Base-by-base conservation (phyloP, 2,329 filamentous ascomycete species). In the Ramularia endophylla region DNA sequence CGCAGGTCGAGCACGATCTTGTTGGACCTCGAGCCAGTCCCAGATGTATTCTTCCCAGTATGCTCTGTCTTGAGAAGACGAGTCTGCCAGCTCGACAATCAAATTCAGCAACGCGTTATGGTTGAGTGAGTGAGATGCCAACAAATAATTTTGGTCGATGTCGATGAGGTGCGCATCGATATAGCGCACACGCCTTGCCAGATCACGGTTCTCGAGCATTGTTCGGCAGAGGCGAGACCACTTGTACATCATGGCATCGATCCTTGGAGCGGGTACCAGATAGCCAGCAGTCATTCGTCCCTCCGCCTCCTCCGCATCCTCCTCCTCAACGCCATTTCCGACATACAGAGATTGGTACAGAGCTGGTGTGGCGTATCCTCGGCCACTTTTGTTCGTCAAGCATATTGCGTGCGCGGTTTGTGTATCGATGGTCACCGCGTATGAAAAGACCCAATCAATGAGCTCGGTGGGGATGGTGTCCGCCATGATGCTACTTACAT, bases 391-490 rank as follows among this genome's bases (percentile, higher is more conserved):
- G 27, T 42, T 42, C 22, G 27, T 30, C 2, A 30, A 15, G 19
- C 40, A 42, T 12, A 42, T 18, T 7, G 32, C 34, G 8, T 13
- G 27, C 4, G 20, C 25, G 13, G 34, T 37, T 22, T 3, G 33
- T 20, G 9, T 20, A 18, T 42, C 40, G 16, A 38, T 31, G 3
- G 33, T 13, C 16, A 34, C 40, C 16, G 33, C 40, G n/a, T 27
- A 36, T 20, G 7, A 17, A 11, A 37, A 19, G 8, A 20, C 27
- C 5, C 18, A 28, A 18, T 37, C 34, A 18, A 32, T 37, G 12
- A 42, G 27, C 27, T 37, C 40, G 7, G 40, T 42, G 3, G 40
- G 33, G n/a, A 42, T 16, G n/a, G n/a, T n/a, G n/a, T n/a, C n/a
- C n/a, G n/a, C n/a, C n/a, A n/a, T n/a, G n/a, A n/a, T n/a, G n/a